phyloP scores from a whole-genome alignment of 1,139 yeast species.

The Williopsis jadinii region DNA sequence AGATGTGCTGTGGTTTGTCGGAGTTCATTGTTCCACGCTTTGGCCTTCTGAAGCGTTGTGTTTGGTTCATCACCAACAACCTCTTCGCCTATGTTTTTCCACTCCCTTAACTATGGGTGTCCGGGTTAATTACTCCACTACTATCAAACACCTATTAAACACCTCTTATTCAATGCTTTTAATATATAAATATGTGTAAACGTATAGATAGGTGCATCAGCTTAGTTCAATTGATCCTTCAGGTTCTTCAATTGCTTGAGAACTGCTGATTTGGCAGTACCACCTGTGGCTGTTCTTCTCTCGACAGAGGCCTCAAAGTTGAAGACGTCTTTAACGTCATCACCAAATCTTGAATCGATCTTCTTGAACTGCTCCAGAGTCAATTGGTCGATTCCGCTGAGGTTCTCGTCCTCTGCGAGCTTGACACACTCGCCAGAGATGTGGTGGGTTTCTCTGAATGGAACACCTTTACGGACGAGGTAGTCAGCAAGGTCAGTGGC shows the following conservation, averaged over 20 bases:
- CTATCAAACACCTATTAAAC: too few species aligned
- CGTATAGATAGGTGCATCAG: too few species aligned
- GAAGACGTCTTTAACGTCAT: slow-evolving; percentile 77
- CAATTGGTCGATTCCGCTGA: slow-evolving; percentile 78
- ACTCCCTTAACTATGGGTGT: too few species aligned
- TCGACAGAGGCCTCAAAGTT: slow-evolving; percentile 92
- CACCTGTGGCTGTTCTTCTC: slow-evolving; percentile 94
- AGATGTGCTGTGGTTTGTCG: slow-evolving; percentile 1
- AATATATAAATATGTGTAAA: too few species aligned
- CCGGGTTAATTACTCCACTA: too few species aligned
- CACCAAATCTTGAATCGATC: slow-evolving; percentile 74
- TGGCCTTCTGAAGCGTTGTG: too few species aligned
- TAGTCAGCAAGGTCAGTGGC: slow-evolving; percentile 98
- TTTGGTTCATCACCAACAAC: too few species aligned
- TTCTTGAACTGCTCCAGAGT: slow-evolving; percentile 66
- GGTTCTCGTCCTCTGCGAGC: slow-evolving; percentile 67
- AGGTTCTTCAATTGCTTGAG: slow-evolving; percentile 56
- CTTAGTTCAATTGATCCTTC: slow-evolving; percentile 25
- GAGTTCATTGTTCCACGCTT: neutral
- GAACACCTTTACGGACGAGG: slow-evolving; percentile 94
- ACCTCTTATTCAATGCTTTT: too few species aligned
- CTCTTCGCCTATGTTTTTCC: too few species aligned
- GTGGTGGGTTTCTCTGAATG: slow-evolving; percentile 98
- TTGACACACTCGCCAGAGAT: slow-evolving; percentile 97
- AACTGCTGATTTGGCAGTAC: slow-evolving; percentile 92